Base-by-base conservation (phyloP, 2,329 filamentous ascomycete species). In the Phialocephala sp. region DNA sequence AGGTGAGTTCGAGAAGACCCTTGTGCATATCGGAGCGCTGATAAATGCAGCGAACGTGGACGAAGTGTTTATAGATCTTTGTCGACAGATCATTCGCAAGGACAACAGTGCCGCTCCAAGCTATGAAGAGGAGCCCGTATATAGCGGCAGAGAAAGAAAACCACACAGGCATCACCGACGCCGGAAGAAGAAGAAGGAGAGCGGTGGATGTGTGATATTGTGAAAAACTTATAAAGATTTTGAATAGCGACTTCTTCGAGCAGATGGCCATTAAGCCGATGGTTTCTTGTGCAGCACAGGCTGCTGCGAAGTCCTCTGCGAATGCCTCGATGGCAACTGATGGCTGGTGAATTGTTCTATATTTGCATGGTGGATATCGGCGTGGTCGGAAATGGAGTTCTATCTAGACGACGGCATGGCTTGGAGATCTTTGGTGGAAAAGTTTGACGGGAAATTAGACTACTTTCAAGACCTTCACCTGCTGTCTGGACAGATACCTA, bases 51-150 rank as follows among this genome's bases (percentile, higher is more conserved):
- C 87, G 67, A 91, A 92, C 68, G 89, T 92, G 35, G 89, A 91
- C 73, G 89, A 91, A 76, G 89, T 90, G 54, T 92, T 91, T 76
- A 80, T 87, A 67, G 87, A 90, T 76, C 81, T 90, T 60, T 89
- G 87, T 72, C 81, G 87, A 67, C 88, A 90, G 76, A 89, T 90
- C 68, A 89, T 90, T 70, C 80, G 83, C 64, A 87, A 86, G 73
- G 87, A 89, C 67, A 79, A 72, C 32, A 64, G 62, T 8, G 59
- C 58, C 18, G 58, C 60, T 36, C 60, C 68, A 15, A 66, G 58
- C 47, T 35, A 65, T 15, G 69, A 72, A 20, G 69, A 71, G 2
- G 63, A 70, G 6, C 47, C 65, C 8, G 63, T 62, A 1, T 63
- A 66, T 41, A 39, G 50, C 14, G n/a, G 20, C 11, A 12, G 55